Conservation (phyloP, 108 stramenopile species). For the Cyclotella choctawhatcheeana region DNA sequence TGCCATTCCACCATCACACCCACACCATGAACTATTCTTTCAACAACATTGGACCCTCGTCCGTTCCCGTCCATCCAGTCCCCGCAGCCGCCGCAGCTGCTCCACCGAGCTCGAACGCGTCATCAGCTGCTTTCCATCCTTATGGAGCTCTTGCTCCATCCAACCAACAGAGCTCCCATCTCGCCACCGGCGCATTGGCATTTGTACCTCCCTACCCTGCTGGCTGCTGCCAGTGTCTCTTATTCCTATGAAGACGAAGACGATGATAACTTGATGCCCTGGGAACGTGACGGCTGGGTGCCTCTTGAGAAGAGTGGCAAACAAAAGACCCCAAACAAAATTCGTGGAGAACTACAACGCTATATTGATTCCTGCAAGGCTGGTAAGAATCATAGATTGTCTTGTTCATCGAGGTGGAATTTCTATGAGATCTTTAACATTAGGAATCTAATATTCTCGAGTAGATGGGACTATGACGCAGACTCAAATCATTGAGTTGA, state of each 20-base stretch:
- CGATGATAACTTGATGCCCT: constrained; percentile 33
- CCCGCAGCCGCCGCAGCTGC: not conserved
- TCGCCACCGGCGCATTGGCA: too few species aligned
- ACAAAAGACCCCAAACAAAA: constrained; percentile 50
- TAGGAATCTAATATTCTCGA: not conserved
- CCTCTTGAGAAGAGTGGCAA: constrained; percentile 28
- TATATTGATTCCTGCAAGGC: constrained; percentile 51
- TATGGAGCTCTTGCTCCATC: too few species aligned
- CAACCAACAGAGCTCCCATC: too few species aligned
- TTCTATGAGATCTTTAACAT: not conserved
- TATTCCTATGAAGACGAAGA: constrained; percentile 7
- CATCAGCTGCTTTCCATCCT: too few species aligned
- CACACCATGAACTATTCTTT: not conserved
- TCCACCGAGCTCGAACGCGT: too few species aligned
- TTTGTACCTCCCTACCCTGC: not conserved
- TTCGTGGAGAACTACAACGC: constrained; percentile 43
- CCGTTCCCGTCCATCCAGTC: not conserved
- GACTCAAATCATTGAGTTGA: constrained; percentile 36
- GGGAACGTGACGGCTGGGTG: constrained; percentile 42
- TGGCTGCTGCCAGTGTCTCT: not conserved
- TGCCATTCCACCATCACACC: too few species aligned
- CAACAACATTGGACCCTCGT: not conserved
- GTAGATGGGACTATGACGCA: constrained; percentile 34
- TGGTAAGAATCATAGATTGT: not conserved
- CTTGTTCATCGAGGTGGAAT: not conserved